Percentiles rank a stretch among this genome's conserved stretches.
phyloP scores from a whole-genome alignment of 331 rosid species.

The Rhamnella rubrinervis region DNA sequence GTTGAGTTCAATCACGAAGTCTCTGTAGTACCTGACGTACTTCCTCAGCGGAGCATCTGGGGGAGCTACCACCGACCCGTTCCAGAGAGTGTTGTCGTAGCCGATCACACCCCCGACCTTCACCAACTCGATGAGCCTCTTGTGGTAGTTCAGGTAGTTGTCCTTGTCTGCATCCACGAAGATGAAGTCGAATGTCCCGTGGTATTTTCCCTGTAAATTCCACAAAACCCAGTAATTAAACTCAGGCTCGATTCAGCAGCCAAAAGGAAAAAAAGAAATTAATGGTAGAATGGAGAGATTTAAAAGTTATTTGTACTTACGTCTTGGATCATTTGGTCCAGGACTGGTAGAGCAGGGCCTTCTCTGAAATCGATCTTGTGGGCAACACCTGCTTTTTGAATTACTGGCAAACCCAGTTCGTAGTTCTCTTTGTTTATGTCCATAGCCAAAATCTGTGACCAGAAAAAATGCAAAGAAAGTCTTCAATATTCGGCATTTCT shows the following conservation, averaged over 20 bases:
- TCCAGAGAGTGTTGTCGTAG: conserved; percentile 93
- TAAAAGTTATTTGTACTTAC: conserved; percentile 29
- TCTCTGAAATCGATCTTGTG: conserved; percentile 91
- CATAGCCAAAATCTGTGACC: conserved; percentile 82
- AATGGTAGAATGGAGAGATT: background rate
- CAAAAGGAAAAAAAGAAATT: background rate
- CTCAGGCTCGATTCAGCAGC: too few relatives aligned
- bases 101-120: conserved; percentile 88
- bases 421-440: conserved; percentile 82
- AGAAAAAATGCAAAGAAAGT: background rate
- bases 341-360: conserved; percentile 94
- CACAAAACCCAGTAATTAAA: background rate
- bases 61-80: conserved; percentile 87
- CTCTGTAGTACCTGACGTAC: conserved; percentile 81
- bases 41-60: conserved; percentile 79
- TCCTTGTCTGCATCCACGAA: conserved; percentile 95
- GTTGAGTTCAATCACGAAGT: conserved; percentile 86
- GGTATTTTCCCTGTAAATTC: conserved; percentile 63
- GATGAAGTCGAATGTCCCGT: conserved; percentile 74
- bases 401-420: conserved; percentile 72
- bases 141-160: conserved; percentile 85
- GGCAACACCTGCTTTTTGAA: conserved; percentile 80
- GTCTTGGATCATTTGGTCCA: conserved; percentile 62
- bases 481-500: background rate
- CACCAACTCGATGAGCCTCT: conserved; percentile 73